Conservation (phyloP, 2,329 filamentous ascomycete species). For the Curvularia eragrostidis region DNA sequence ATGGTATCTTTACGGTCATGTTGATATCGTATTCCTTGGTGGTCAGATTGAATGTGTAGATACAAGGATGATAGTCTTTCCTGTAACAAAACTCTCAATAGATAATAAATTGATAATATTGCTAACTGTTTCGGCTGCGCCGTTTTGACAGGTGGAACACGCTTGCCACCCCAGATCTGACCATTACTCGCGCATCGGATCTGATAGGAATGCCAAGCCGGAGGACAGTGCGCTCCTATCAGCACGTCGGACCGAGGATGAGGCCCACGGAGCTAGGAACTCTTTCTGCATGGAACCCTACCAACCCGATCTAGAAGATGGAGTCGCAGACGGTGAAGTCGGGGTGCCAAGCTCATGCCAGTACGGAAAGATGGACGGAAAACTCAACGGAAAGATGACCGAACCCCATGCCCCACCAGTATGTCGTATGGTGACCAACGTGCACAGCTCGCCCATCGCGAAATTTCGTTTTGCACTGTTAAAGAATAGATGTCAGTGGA, state of each 20-base stretch:
- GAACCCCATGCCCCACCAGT: background rate
- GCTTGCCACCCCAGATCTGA: background rate
- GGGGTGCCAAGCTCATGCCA: background rate
- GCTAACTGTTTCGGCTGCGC: background rate
- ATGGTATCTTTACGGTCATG: background rate
- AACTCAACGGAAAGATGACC: background rate
- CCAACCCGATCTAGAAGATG: background rate
- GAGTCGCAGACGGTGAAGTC: background rate
- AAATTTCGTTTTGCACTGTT: background rate
- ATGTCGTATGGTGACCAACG: background rate
- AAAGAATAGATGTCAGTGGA: background rate
- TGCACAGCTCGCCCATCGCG: background rate
- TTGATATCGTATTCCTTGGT: background rate
- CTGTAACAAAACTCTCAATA: background rate
- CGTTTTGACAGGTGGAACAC: background rate
- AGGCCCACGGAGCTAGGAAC: background rate
- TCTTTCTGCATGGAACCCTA: background rate
- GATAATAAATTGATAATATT: background rate
- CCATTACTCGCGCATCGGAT: background rate
- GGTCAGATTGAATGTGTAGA: background rate
- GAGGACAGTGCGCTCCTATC: background rate
- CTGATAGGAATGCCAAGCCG: constrained; percentile 9
- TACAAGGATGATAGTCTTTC: background rate
- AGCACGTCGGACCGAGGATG: background rate
- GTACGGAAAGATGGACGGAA: background rate